Percentiles rank a stretch among this genome's conserved stretches.
These are phyloP conservation scores for Penicillium sp. DNA, from an alignment of 2,329 filamentous ascomycete species.

Conservation along the genomic window DNA sequence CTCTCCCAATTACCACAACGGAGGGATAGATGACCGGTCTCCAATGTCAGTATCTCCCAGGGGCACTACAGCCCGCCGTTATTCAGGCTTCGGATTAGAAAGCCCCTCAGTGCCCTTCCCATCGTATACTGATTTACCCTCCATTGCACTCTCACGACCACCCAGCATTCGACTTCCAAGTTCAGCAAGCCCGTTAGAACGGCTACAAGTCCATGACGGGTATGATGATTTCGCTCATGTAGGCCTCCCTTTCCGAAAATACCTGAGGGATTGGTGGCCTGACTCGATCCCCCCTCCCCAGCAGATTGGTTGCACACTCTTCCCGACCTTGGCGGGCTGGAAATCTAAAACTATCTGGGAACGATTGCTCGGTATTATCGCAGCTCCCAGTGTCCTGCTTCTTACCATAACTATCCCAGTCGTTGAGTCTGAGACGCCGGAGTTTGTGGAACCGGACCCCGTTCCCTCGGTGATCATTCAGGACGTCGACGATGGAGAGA, in stretches of 20 bases:
- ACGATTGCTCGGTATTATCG: conserved; percentile 75
- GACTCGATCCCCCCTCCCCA: conserved; percentile 70
- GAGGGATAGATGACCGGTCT: conserved; percentile 23
- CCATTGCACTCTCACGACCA: conserved; percentile 46
- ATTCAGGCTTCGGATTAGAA: conserved; percentile 16
- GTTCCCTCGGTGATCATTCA: conserved; percentile 29
- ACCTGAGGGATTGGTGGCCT: conserved; percentile 73
- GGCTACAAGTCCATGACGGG: conserved; percentile 29
- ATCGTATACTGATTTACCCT: conserved; percentile 61
- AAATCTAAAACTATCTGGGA: conserved; percentile 79
- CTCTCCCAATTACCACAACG: conserved; percentile 39
- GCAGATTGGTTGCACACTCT: conserved; percentile 70
- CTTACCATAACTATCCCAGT: conserved; percentile 89
- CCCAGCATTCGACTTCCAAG: conserved; percentile 58
- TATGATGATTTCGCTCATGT: conserved; percentile 42
- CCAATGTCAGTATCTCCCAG: conserved; percentile 34
- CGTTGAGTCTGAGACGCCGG: conserved; percentile 66
- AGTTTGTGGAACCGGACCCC: conserved; percentile 46
- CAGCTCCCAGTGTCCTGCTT: conserved; percentile 86
- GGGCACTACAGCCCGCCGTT: conserved; percentile 19
- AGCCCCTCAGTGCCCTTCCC: conserved; percentile 66
- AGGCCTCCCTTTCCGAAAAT: conserved; percentile 36
- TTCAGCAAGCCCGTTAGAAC: conserved; percentile 37
- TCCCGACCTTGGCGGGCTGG: conserved; percentile 86
- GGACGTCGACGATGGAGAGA: conserved; percentile 17